Evolutionary conservation across 768 basidiomycete species (phyloP).

Genomic region (Cyclocybe aegerita): DNA sequence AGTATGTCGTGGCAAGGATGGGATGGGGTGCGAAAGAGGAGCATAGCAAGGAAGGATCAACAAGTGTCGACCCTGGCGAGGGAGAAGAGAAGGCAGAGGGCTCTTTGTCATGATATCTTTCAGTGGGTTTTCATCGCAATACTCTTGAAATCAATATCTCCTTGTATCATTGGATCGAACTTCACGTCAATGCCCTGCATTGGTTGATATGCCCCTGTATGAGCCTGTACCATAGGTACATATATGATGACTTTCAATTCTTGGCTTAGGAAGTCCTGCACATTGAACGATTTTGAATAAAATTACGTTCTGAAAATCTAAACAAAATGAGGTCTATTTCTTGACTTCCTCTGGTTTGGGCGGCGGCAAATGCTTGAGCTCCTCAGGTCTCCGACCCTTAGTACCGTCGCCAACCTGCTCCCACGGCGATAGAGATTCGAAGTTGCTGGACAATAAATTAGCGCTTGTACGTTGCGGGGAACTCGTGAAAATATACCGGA

Average conservation of each 20-base stretch:
- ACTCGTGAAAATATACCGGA: slow-evolving; percentile 59
- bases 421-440: slow-evolving; percentile 92
- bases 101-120: slow-evolving; percentile 12
- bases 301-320: too few species aligned
- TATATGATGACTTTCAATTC: too few species aligned
- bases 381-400: slow-evolving; percentile 55
- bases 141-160: neutral
- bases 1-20: slow-evolving; percentile 86
- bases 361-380: slow-evolving; percentile 74
- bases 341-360: slow-evolving; percentile 79
- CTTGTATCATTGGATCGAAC: too few species aligned
- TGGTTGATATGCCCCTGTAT: too few species aligned
- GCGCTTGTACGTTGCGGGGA: neutral
- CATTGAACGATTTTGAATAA: slow-evolving; percentile 2
- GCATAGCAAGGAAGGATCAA: slow-evolving; percentile 13
- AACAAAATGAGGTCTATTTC: slow-evolving; percentile 50
- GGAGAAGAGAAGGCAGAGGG: slow-evolving; percentile 25
- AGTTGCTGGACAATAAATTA: slow-evolving; percentile 63
- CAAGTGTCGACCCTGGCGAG: slow-evolving; percentile 22
- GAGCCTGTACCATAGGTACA: too few species aligned
- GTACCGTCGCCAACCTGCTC: slow-evolving; percentile 82
- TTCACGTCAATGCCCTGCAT: too few species aligned
- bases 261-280: too few species aligned
- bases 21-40: slow-evolving; percentile 59
- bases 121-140: neutral